Evolutionary conservation across 1,284 basidiomycete species (phyloP), one percentile per base, ranked within the genome.

Genomic region (Earliella scabrosa): DNA sequence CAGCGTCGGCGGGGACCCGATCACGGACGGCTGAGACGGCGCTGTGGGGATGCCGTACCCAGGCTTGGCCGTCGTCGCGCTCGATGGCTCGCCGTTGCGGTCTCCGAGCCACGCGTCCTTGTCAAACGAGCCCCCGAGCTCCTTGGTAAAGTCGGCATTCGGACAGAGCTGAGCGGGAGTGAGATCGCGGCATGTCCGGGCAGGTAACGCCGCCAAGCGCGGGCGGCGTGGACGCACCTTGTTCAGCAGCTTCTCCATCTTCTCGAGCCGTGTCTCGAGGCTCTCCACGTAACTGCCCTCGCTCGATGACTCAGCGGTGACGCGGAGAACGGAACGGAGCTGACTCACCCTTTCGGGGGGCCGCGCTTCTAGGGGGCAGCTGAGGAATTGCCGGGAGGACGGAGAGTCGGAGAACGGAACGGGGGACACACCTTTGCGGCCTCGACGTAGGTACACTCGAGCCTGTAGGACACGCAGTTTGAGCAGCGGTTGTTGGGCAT

Each of bases 401-500:
- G 29, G 29, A 31, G 29, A 40, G n/a, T n/a, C 34, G 27, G 16
- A 24, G 20, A 31, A 32, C 32, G 39, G 52, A 21, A 29, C 43
- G 23, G 27, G 23, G 1, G 32, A 71, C 77, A 45, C 58, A 88
- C 88, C 81, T 87, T 87, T 27, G 87, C 84, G 2, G 83, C 82
- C 66, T 90, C 87, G 47, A 90, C 75, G 68, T 92, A 94, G 0
- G 88, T 91, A 73, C 92, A 94, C 2, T 90, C 86, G 21, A 85
- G 78, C 56, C 78, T 85, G 65, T 87, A 89, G 13, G 90, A 82
- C 16, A 83, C 75, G 68, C 93, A 95, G 68, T 92, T 93, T 0
- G 91, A 89, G 68, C 93, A 95, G 56, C 78, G 75, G 59, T 85
- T 86, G 23, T 80, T 80, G 10, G 81, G 82, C 83, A 85, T 88